phyloP scores from a whole-genome alignment of 2,329 filamentous ascomycete genomes.

The Sodiomyces alkalinus region DNA sequence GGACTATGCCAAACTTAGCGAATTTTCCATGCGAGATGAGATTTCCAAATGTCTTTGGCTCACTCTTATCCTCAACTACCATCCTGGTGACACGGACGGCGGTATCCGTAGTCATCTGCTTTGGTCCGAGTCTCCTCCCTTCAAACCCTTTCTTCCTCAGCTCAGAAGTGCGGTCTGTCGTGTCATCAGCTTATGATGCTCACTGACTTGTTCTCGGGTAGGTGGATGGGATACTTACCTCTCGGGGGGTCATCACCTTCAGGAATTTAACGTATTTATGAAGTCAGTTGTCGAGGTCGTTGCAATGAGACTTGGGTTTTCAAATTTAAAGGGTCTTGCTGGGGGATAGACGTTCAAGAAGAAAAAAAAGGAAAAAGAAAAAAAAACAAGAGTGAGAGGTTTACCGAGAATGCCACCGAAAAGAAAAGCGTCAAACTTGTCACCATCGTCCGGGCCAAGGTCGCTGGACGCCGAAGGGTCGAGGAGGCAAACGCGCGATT shows the following conservation, averaged over 20 bases:
- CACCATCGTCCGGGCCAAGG: constrained; percentile 67
- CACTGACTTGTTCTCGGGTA: too few species aligned
- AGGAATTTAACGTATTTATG: constrained; percentile 3
- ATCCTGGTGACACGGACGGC: constrained; percentile 87
- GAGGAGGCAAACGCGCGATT: constrained; percentile 70
- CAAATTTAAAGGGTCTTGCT: too few species aligned
- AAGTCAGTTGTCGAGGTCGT: background rate
- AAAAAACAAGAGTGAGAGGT: too few species aligned
- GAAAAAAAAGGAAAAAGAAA: constrained; percentile 4
- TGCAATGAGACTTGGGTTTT: constrained; percentile 8
- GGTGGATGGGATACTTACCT: constrained; percentile 37
- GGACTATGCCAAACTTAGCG: constrained; percentile 32
- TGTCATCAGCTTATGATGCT: constrained; percentile 4
- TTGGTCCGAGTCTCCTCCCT: constrained; percentile 72
- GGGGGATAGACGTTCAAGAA: constrained; percentile 2
- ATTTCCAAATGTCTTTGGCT: constrained; percentile 11
- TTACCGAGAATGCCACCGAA: constrained; percentile 94
- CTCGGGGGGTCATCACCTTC: constrained; percentile 83
- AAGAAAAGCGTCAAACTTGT: constrained; percentile 75
- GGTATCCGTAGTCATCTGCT: constrained; percentile 98
- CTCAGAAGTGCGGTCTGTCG: constrained; percentile 80
- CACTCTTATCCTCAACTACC: constrained; percentile 72
- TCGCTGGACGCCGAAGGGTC: constrained; percentile 77
- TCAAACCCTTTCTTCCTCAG: constrained; percentile 84
- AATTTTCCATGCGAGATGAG: background rate